Evolutionary conservation across 2,329 filamentous ascomycete species (phyloP).

Genomic region (Aspergillus ruber): DNA sequence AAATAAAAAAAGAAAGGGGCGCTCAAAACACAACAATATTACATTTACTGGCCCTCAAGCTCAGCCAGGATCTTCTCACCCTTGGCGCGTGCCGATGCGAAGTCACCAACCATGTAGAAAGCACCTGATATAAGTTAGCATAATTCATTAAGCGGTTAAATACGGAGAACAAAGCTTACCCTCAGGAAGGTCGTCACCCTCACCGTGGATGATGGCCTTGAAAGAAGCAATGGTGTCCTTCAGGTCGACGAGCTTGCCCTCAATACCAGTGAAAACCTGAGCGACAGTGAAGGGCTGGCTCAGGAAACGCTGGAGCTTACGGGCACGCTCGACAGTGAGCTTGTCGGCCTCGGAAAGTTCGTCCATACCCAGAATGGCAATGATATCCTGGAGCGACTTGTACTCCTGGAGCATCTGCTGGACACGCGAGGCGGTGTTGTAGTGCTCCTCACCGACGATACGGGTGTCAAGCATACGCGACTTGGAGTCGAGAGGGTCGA

Average conservation of each 20-base stretch:
- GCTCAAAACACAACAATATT: conserved; percentile 34
- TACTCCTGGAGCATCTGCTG: conserved; percentile 99
- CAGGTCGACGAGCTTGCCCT: conserved; percentile 93
- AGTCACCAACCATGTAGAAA: conserved; percentile 98
- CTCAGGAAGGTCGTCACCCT: conserved; percentile 93
- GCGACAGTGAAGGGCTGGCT: conserved; percentile 95
- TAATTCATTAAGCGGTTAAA: background rate
- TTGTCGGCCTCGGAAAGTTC: conserved; percentile 98
- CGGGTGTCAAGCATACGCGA: conserved; percentile 99
- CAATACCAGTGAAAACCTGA: conserved; percentile 68
- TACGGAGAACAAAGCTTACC: conserved; percentile 47
- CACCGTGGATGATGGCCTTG: conserved; percentile 92
- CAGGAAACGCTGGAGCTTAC: conserved; percentile 99
- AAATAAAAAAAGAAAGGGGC: conserved; percentile 24
- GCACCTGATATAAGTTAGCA: conserved; percentile 41
- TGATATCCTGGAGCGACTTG: conserved; percentile 99
- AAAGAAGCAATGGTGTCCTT: conserved; percentile 98
- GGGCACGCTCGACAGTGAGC: conserved; percentile 99
- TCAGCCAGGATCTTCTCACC: conserved; percentile 99
- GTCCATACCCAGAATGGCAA: conserved; percentile 99
- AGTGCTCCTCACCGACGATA: conserved; percentile 97
- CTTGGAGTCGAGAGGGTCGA: conserved; percentile 99
- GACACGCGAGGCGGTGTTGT: conserved; percentile 86
- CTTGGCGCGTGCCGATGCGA: conserved; percentile 88
- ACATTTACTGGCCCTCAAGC: conserved; percentile 58